Evolutionary conservation across 1,139 yeast genomes (phyloP), one percentile per base, ranked within the genome.

Genomic region (Debaryomyces nepalensis): DNA sequence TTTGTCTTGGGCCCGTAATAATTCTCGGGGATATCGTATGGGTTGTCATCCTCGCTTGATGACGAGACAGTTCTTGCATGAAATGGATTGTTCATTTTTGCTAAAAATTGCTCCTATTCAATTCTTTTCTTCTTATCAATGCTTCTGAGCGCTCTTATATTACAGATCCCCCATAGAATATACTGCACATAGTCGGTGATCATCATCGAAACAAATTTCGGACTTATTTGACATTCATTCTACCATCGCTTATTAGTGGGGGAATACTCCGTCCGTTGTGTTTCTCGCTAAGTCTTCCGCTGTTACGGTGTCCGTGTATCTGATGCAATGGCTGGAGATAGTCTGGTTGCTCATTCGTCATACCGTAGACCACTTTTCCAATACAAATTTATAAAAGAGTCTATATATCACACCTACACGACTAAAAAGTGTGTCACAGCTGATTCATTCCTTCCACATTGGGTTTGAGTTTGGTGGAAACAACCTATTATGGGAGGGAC

Each of bases 1-100:
- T 81, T 81, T 2, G 82, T 79, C 14, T 63, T 65, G 2, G 85
- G 82, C 3, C 90, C 88, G 59, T 87, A 87, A 58, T 87, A 87
- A 22, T 75, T 70, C 44, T 86, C 93, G 0, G 95, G 79, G 11
- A 69, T 66, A 12, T 84, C 84, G 51, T 72, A 83, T 0, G 95
- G 95, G 57, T 82, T 86, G 33, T 67, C 65, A 9, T 74, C 81
- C 24, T 65, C 70, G 22, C 57, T 51, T n/a, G 65, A 55, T 21
- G 67, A 51, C 2, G 76, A 69, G 2, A 67, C 57, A 35, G 72
- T 58, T 40, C 63, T 37, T 14, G 33, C 19, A 23, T 23, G 40
- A 14, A 37, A 41, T 37, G 36, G 31, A 19, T 43, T 41, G 10
- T 36, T 35, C 47, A 46, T 49, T 31, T 34, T 33, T 16, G 20